Conservation (phyloP, 352 stramenopile species). For the Globisporangium paddicum region DNA sequence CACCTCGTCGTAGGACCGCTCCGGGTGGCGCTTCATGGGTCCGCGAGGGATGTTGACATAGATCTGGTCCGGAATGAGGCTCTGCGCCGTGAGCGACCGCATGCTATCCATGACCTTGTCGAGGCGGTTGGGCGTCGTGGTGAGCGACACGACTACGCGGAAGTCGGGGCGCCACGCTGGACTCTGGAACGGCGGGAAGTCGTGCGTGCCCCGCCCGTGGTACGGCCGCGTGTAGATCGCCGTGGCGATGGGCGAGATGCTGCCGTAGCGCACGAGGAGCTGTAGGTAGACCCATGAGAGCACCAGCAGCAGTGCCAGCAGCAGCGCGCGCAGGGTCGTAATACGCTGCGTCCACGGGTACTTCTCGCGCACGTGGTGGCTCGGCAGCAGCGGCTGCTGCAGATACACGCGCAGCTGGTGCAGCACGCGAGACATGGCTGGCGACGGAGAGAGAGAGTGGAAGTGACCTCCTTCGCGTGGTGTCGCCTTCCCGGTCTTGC, state of each 20-base stretch:
- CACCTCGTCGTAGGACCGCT: conserved; percentile 73
- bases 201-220: conserved; percentile 32
- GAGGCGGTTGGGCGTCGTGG: conserved; percentile 64
- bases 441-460: not conserved
- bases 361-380: conserved; percentile 19
- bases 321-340: conserved; percentile 32
- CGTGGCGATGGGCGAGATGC: conserved; percentile 65
- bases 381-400: conserved; percentile 58
- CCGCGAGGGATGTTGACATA: conserved; percentile 73
- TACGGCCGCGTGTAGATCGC: conserved; percentile 60
- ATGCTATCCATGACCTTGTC: conserved; percentile 78
- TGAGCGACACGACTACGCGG: conserved; percentile 79
- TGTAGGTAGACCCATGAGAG: conserved; percentile 51
- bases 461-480: too few species aligned
- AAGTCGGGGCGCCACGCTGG: conserved; percentile 60
- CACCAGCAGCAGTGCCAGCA: conserved; percentile 21
- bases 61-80: conserved; percentile 64
- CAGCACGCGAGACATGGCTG: conserved; percentile 20
- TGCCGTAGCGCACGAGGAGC: conserved; percentile 69
- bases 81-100: conserved; percentile 49
- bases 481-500: too few species aligned
- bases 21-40: conserved; percentile 69
- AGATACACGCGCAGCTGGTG: conserved; percentile 47
- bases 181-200: conserved; percentile 26
- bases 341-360: conserved; percentile 34